Conservation (phyloP, 495 filamentous ascomycete genomes). For the Neurospora africana region DNA sequence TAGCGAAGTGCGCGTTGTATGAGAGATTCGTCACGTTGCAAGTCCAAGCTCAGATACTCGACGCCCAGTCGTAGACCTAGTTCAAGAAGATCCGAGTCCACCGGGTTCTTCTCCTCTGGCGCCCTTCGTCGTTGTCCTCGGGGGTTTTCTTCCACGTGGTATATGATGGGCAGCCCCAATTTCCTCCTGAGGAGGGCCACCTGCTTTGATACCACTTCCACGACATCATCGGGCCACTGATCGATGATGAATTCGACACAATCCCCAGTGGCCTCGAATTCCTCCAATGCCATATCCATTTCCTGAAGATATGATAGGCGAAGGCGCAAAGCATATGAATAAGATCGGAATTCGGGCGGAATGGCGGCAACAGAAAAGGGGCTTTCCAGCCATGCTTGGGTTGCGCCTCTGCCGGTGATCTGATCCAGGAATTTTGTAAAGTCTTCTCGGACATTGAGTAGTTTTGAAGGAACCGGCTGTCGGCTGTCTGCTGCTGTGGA, state of each 20-base stretch:
- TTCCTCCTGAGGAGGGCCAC: slow-evolving; percentile 54
- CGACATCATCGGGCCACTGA: slow-evolving; percentile 41
- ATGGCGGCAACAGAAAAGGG: slow-evolving; percentile 63
- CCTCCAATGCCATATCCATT: slow-evolving; percentile 44
- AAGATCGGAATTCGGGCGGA: slow-evolving; percentile 52
- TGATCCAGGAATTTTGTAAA: slow-evolving; percentile 63
- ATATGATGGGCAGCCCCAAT: slow-evolving; percentile 56
- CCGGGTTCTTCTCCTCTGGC: slow-evolving; percentile 29
- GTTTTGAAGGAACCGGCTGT: slow-evolving; percentile 38
- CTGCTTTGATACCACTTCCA: slow-evolving; percentile 42
- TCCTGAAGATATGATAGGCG: slow-evolving; percentile 50
- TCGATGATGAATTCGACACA: slow-evolving; percentile 65
- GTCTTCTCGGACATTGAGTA: slow-evolving; percentile 64
- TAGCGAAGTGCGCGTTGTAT: slow-evolving; percentile 43
- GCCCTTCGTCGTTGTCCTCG: slow-evolving; percentile 33
- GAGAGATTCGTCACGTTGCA: slow-evolving; percentile 43
- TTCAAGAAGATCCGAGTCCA: slow-evolving; percentile 52
- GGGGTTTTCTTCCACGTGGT: slow-evolving; percentile 48
- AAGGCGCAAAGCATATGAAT: slow-evolving; percentile 56
- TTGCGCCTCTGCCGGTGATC: slow-evolving; percentile 45
- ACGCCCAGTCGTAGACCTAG: slow-evolving; percentile 63
- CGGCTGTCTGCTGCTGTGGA: slow-evolving; percentile 25
- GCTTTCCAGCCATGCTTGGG: slow-evolving; percentile 51
- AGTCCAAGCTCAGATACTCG: slow-evolving; percentile 61
- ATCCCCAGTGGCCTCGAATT: slow-evolving; percentile 59